A percentile compares a stretch with the other conserved stretches of the same genome.
These are phyloP conservation scores for Cladophialophora carrionii DNA, from an alignment of 2,329 filamentous ascomycete genomes.

Conservation along the genomic window DNA sequence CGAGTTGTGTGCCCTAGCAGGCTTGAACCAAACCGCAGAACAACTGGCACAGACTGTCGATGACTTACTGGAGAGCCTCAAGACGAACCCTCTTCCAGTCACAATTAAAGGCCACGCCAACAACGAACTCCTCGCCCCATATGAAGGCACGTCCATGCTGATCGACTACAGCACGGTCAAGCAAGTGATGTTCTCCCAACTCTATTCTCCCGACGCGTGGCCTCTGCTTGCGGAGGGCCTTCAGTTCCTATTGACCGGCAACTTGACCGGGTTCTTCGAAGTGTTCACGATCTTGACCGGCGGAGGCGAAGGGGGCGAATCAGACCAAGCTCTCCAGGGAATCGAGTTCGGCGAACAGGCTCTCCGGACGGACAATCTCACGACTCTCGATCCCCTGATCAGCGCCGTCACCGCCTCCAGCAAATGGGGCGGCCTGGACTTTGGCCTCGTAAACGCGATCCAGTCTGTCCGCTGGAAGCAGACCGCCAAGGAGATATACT, in stretches of 20 bases:
- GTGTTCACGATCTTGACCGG: background rate
- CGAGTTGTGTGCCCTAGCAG: slow-evolving; percentile 11
- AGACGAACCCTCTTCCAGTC: slow-evolving; percentile 7
- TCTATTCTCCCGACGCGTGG: slow-evolving; percentile 10
- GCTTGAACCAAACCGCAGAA: background rate
- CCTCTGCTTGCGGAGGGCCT: slow-evolving; percentile 17
- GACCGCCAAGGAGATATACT: slow-evolving; percentile 34
- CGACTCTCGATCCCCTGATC: slow-evolving; percentile 18
- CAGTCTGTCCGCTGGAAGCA: slow-evolving; percentile 33
- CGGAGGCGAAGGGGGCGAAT: background rate
- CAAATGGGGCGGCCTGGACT: background rate
- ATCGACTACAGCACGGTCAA: slow-evolving; percentile 9
- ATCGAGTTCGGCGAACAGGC: slow-evolving; percentile 27
- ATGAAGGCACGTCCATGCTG: slow-evolving; percentile 4
- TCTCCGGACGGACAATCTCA: slow-evolving; percentile 13
- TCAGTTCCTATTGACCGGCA: slow-evolving; percentile 6
- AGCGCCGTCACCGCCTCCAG: background rate
- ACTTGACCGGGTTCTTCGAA: background rate
- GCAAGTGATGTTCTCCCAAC: background rate
- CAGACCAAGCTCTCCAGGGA: background rate
- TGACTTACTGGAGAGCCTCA: slow-evolving; percentile 24
- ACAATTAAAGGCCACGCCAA: background rate
- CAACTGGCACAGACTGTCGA: slow-evolving; percentile 2
- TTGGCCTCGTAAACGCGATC: background rate
- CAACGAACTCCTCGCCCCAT: slow-evolving; percentile 1